Conservation (phyloP, 257 asterid species). For the Forsythia viridissima region DNA sequence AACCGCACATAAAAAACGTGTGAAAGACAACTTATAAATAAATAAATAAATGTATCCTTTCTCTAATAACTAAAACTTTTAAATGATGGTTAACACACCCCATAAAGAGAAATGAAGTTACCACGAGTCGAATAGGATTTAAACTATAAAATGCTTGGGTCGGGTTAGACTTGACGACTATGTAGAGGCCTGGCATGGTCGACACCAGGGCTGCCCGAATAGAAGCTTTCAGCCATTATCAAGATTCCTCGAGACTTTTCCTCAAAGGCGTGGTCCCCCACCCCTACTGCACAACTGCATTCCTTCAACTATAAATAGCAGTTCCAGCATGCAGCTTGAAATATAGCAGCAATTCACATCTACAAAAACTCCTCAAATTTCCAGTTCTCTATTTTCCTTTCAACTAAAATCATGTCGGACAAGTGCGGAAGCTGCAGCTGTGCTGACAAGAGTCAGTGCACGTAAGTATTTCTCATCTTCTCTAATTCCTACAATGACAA, state of each 20-base stretch:
- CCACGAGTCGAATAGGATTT: no score
- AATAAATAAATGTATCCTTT: no score
- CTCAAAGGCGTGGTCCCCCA: constrained; percentile 24
- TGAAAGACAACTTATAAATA: no score
- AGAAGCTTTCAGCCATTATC: constrained; percentile 13
- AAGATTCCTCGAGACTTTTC: constrained; percentile 33
- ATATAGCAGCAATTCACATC: constrained; percentile 18
- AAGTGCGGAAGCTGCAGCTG: constrained; percentile 39
- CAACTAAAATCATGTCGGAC: constrained; percentile 37
- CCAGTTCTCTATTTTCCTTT: not conserved
- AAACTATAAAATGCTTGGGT: no score
- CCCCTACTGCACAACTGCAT: not conserved
- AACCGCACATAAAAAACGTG: not conserved
- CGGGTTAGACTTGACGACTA: not conserved
- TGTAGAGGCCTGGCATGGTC: not conserved
- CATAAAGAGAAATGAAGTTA: no score
- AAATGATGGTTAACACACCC: not conserved
- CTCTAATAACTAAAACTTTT: no score
- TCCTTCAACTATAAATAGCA: constrained; percentile 36
- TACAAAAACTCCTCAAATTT: not conserved
- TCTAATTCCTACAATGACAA: not conserved
- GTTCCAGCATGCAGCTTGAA: constrained; percentile 5
- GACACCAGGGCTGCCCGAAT: not conserved
- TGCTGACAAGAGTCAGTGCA: constrained; percentile 33
- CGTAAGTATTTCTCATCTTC: constrained; percentile 29